phyloP scores from a whole-genome alignment of 768 basidiomycete species.

The Rhodotorula taiwanensis region DNA sequence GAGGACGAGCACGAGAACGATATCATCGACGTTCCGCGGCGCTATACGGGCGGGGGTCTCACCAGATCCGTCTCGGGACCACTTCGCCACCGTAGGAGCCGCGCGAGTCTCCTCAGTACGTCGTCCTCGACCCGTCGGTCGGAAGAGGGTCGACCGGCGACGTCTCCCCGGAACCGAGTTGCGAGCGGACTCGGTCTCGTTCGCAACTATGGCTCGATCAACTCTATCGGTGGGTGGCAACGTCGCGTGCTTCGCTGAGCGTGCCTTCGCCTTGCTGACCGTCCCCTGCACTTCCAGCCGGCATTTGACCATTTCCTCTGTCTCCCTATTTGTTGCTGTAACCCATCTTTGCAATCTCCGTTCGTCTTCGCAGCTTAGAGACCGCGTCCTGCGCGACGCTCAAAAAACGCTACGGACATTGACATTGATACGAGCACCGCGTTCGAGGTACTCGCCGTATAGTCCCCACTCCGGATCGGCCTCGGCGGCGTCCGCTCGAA shows the following conservation, averaged over 20 bases:
- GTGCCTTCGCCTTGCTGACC: not conserved
- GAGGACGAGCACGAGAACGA: conserved; percentile 27
- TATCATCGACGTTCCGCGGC: conserved; percentile 26
- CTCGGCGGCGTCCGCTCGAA: conserved; percentile 11
- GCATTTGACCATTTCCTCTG: not conserved
- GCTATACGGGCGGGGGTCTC: not conserved
- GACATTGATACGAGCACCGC: conserved; percentile 69
- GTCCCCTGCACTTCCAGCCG: not conserved
- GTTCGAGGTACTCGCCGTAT: conserved; percentile 58
- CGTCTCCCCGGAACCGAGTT: not conserved
- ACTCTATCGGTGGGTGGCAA: conserved; percentile 19
- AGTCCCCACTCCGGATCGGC: conserved; percentile 51
- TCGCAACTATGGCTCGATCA: conserved; percentile 15
- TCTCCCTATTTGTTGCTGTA: too few species aligned
- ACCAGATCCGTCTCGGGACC: not conserved
- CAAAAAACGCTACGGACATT: conserved; percentile 68
- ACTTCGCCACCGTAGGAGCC: conserved; percentile 12
- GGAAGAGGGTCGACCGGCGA: not conserved
- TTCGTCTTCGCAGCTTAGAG: not conserved
- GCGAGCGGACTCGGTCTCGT: conserved; percentile 2
- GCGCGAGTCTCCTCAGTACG: conserved; percentile 13
- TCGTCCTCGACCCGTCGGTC: not conserved
- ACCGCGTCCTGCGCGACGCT: not conserved
- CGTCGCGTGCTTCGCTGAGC: too few species aligned
- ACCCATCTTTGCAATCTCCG: not conserved